phyloP scores from a whole-genome alignment of 2,329 filamentous ascomycete genomes.

The Orbilia ellipsospora region DNA sequence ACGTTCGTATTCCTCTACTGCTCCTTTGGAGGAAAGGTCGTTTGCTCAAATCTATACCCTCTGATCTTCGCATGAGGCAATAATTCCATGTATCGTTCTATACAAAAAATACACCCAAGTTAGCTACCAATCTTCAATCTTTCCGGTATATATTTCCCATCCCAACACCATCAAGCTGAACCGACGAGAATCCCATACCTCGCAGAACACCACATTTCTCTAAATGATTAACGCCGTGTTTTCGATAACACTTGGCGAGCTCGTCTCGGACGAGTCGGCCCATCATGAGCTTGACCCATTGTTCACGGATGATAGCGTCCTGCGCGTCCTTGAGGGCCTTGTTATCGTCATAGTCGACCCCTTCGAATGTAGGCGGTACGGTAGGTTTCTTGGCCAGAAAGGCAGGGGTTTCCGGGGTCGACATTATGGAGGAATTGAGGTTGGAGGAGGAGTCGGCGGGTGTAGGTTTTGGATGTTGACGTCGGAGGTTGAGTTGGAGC shows the following conservation, averaged over 20 bases:
- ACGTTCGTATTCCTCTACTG: constrained; percentile 6
- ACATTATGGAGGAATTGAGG: constrained; percentile 68
- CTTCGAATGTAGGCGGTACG: constrained; percentile 84
- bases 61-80: constrained; percentile 80
- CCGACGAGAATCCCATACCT: constrained; percentile 70
- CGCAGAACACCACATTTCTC: constrained; percentile 85
- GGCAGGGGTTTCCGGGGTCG: constrained; percentile 81
- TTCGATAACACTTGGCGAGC: constrained; percentile 84
- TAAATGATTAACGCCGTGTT: constrained; percentile 85
- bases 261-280: constrained; percentile 82
- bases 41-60: constrained; percentile 76
- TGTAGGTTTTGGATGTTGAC: constrained; percentile 33
- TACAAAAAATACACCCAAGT: constrained; percentile 28
- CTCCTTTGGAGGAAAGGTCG: constrained; percentile 27
- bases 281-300: constrained; percentile 93
- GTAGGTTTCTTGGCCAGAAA: constrained; percentile 87
- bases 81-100: constrained; percentile 82
- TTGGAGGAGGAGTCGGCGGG: constrained; percentile 15
- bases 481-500: constrained; percentile 53
- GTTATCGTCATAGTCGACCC: constrained; percentile 87
- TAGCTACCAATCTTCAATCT: not conserved
- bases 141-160: not conserved
- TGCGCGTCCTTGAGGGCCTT: constrained; percentile 83
- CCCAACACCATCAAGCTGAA: not conserved
- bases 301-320: constrained; percentile 83